Conservation (phyloP, 164 flowering plant genomes). For the Warburgia ugandensis region DNA sequence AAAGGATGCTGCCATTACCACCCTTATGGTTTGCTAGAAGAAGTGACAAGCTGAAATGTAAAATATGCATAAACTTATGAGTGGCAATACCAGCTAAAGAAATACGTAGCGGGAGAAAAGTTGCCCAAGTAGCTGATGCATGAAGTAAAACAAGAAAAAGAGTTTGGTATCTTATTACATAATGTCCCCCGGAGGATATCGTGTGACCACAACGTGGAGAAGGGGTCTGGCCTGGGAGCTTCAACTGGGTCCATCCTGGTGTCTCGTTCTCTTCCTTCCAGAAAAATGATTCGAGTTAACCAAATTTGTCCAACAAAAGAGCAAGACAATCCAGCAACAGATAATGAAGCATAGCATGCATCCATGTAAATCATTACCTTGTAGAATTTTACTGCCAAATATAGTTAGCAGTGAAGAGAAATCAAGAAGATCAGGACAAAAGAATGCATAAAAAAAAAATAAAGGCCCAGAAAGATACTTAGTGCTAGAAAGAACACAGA, state of each 20-base stretch:
- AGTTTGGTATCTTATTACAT: conserved; percentile 40
- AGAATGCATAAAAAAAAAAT: too few species aligned
- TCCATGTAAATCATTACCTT: too few species aligned
- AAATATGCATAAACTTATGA: not conserved
- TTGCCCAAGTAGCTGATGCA: not conserved
- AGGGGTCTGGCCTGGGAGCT: conserved; percentile 99
- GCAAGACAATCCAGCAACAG: not conserved
- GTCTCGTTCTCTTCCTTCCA: conserved; percentile 94
- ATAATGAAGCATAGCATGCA: conserved; percentile 4
- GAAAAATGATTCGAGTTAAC: too few species aligned
- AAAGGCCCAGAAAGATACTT: too few species aligned
- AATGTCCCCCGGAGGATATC: conserved; percentile 74
- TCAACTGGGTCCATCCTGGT: conserved; percentile 98
- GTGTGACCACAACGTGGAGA: conserved; percentile 95
- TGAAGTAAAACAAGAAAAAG: not conserved
- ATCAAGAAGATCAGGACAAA: too few species aligned
- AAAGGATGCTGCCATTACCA: too few species aligned
- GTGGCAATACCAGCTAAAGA: not conserved
- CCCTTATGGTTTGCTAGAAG: too few species aligned
- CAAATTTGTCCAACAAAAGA: too few species aligned
- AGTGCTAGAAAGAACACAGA: too few species aligned
- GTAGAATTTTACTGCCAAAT: too few species aligned
- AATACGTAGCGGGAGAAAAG: not conserved
- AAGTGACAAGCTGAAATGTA: too few species aligned
- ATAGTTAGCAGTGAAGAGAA: too few species aligned